Evolutionary conservation across 78 protist species (phyloP), one percentile per base, ranked within the genome.

Genomic region (Tieghemostelium lacteum): DNA sequence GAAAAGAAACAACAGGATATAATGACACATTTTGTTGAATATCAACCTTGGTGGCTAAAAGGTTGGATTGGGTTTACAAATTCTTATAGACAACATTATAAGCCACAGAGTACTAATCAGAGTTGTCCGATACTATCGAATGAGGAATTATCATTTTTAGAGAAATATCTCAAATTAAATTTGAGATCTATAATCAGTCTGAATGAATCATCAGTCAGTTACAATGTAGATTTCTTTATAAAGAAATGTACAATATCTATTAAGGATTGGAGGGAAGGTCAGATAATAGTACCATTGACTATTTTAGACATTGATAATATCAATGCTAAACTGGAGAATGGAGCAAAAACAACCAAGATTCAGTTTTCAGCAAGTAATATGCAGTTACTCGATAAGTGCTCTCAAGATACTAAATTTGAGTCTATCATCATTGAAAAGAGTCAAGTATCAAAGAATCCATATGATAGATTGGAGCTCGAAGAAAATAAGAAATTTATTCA

Each of bases 1-100:
- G 70, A 40, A 16, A 45, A 49, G 0, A 69, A 42, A 14, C 37
- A 63, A 24, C 3, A 50, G 6, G 50, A 83, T 24, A 52, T 28
- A 54, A 36, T 54, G 16, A 49, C 40, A 22, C n/a, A 28, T 3
- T 17, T 49, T 49, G 34, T 62, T n/a, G 78, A 69, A 17, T 58
- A 24, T 69, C 60, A 42, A 24, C 72, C 78, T 28, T 83, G 91
- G 91, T 83, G 91, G 91, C 26, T 66, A 70, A 45, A 72, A 49
- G 91, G 91, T 26, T 83, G 91, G 91, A 50, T 83, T 36, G 91
- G 91, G 20, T 42, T 83, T 37, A 40, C 42, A 39, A 60, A 55
- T 54, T 24, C 33, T 3, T 29, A 62, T 54, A 57, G 12, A 22
- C 19, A 49, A 19, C 28, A 42, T 3, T 29, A 62, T 54, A 57